Percentiles rank a stretch among this genome's conserved stretches.
phyloP scores from a whole-genome alignment of 192 early-diverging fungal genomes.

The Geranomyces michiganensis region DNA sequence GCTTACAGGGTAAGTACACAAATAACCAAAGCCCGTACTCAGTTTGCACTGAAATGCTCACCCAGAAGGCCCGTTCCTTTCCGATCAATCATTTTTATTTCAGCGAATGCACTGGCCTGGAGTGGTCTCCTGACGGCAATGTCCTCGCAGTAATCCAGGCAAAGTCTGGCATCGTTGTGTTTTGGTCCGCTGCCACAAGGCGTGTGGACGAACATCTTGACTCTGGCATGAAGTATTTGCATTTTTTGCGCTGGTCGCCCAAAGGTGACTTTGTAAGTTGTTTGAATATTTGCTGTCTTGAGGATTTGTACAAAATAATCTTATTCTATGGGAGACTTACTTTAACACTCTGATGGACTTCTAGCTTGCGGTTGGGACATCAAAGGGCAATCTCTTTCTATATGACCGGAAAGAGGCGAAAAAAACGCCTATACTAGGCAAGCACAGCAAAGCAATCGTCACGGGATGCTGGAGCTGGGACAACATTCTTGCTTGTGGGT shows the following conservation, averaged over 20 bases:
- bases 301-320: too few relatives aligned
- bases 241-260: constrained; percentile 42
- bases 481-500: constrained; percentile 50
- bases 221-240: constrained; percentile 44
- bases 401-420: constrained; percentile 42
- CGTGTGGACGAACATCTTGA: constrained; percentile 32
- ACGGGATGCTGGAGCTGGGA: constrained; percentile 47
- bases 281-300: too few relatives aligned
- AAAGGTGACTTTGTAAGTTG: constrained; percentile 45
- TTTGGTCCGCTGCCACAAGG: constrained; percentile 46
- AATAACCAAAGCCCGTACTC: not conserved
- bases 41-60: too few relatives aligned
- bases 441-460: constrained; percentile 54
- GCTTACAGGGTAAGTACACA: constrained; percentile 33
- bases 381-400: constrained; percentile 55
- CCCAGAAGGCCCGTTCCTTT: too few relatives aligned
- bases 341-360: too few relatives aligned
- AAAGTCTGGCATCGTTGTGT: constrained; percentile 20
- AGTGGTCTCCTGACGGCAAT: constrained; percentile 49
- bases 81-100: not conserved
- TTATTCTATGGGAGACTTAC: too few relatives aligned
- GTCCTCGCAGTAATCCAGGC: constrained; percentile 40
- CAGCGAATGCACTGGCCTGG: constrained; percentile 43
- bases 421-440: constrained; percentile 56
- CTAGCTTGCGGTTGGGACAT: constrained; percentile 50